These are phyloP conservation scores for Protomyces lactucae-debilis DNA, from an alignment of 1,139 yeast genomes.

Conservation along the genomic window DNA sequence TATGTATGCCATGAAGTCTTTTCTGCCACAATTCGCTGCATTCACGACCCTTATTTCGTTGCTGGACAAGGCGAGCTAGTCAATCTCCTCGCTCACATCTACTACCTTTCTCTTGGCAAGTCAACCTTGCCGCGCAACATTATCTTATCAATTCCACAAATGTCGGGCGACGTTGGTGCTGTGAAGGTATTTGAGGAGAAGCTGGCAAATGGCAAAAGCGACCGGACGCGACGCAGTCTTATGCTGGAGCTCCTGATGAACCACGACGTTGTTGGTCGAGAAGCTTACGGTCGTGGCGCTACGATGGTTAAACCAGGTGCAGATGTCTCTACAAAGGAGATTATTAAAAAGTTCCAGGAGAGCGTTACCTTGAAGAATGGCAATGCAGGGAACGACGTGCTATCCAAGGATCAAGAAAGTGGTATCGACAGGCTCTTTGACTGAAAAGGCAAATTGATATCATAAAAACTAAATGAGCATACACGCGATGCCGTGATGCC, in stretches of 20 bases:
- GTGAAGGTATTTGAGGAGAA: slow-evolving; percentile 19
- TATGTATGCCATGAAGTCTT: slow-evolving; percentile 25
- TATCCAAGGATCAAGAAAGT: slow-evolving; percentile 21
- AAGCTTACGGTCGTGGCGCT: slow-evolving; percentile 22
- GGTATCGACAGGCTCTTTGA: slow-evolving; percentile 21
- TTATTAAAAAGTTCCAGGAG: slow-evolving; percentile 18
- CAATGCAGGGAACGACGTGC: slow-evolving; percentile 4
- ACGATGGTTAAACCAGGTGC: slow-evolving; percentile 9
- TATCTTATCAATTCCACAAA: slow-evolving; percentile 12
- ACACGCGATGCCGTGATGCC: not conserved
- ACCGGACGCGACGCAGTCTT: slow-evolving; percentile 8
- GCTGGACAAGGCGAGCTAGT: slow-evolving; percentile 12
- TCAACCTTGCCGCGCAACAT: slow-evolving; percentile 27
- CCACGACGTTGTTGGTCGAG: slow-evolving; percentile 20
- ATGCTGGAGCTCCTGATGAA: slow-evolving; percentile 19
- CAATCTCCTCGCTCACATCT: slow-evolving; percentile 19
- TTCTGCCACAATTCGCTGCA: slow-evolving; percentile 22
- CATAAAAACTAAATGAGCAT: not conserved
- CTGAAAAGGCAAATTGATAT: not conserved
- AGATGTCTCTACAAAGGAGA: slow-evolving; percentile 21
- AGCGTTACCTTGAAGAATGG: slow-evolving; percentile 16
- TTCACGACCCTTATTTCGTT: slow-evolving; percentile 21
- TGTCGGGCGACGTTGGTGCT: slow-evolving; percentile 22
- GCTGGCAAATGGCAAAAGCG: slow-evolving; percentile 4
- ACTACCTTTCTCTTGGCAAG: slow-evolving; percentile 15